Percentiles rank a stretch among this genome's conserved stretches.
phyloP scores from a whole-genome alignment of 1,284 basidiomycete species.

The Apiotrichum domesticum region DNA sequence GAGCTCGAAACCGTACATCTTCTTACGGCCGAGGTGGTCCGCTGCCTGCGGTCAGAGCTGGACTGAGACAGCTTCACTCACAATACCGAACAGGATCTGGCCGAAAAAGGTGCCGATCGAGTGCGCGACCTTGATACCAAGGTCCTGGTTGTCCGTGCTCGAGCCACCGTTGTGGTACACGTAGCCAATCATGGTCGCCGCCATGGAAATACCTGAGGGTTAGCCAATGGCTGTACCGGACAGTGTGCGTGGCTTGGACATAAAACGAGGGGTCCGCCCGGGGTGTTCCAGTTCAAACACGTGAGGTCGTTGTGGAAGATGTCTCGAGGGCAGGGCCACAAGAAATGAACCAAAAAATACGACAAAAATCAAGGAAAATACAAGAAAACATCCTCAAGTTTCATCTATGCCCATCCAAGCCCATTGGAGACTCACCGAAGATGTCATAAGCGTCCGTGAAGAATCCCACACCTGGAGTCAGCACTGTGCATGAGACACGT shows the following conservation, averaged over 20 bases:
- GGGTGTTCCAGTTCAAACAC: no score
- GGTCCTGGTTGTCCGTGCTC: slow-evolving; percentile 56
- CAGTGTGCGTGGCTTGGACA: no score
- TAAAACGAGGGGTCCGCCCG: no score
- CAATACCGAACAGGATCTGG: slow-evolving; percentile 49
- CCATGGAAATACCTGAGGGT: slow-evolving; percentile 56
- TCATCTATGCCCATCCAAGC: no score
- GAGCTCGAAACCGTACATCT: slow-evolving; percentile 50
- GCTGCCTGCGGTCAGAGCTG: slow-evolving; percentile 27
- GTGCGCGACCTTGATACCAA: slow-evolving; percentile 62
- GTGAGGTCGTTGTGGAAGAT: no score
- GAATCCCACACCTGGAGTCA: slow-evolving; percentile 37
- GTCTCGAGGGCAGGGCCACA: no score
- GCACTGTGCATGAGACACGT: background rate
- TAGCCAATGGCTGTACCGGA: no score
- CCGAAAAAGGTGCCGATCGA: slow-evolving; percentile 51
- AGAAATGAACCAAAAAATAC: no score
- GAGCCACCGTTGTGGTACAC: slow-evolving; percentile 56
- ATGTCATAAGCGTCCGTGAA: slow-evolving; percentile 50
- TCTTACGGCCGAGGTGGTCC: slow-evolving; percentile 49
- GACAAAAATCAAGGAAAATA: no score
- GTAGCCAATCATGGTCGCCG: slow-evolving; percentile 66
- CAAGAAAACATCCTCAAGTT: no score
- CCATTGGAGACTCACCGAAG: slow-evolving; percentile 14
- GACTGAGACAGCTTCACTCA: background rate